phyloP scores from a whole-genome alignment of 2,329 filamentous ascomycete genomes.

The Plenodomus biglobosus region DNA sequence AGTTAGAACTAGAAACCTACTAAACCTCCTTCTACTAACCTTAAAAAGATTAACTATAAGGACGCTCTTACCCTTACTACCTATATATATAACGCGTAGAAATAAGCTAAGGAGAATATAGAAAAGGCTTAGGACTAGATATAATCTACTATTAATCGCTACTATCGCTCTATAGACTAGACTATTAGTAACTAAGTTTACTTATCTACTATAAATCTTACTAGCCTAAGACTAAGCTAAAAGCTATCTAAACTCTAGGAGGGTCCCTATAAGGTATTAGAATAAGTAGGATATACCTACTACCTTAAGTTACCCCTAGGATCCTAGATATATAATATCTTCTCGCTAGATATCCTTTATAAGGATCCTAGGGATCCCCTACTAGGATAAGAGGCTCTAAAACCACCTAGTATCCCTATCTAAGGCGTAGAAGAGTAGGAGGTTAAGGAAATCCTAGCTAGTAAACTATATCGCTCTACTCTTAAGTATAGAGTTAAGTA shows the following conservation, averaged over 20 bases:
- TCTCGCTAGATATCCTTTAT: neutral
- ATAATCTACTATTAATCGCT: neutral
- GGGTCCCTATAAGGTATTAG: neutral
- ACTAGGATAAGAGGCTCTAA: neutral
- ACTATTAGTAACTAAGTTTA: neutral
- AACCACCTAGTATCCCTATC: neutral
- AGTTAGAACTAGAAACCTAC: neutral
- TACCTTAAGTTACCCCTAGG: neutral
- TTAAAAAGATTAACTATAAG: neutral
- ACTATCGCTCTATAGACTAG: neutral
- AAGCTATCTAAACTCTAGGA: neutral
- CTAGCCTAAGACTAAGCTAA: neutral
- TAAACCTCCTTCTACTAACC: neutral
- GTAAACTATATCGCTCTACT: neutral
- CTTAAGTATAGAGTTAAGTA: neutral
- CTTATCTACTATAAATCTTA: neutral
- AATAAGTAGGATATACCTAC: neutral
- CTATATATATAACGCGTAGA: neutral
- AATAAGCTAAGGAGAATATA: neutral
- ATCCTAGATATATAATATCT: neutral
- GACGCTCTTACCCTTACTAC: neutral
- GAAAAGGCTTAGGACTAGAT: neutral
- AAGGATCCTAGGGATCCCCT: neutral
- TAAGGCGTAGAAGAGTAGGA: neutral
- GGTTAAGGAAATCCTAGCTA: conserved; percentile 1